Base-by-base conservation (phyloP, 2,329 filamentous ascomycete genomes). In the Pseudogymnoascus sp. region DNA sequence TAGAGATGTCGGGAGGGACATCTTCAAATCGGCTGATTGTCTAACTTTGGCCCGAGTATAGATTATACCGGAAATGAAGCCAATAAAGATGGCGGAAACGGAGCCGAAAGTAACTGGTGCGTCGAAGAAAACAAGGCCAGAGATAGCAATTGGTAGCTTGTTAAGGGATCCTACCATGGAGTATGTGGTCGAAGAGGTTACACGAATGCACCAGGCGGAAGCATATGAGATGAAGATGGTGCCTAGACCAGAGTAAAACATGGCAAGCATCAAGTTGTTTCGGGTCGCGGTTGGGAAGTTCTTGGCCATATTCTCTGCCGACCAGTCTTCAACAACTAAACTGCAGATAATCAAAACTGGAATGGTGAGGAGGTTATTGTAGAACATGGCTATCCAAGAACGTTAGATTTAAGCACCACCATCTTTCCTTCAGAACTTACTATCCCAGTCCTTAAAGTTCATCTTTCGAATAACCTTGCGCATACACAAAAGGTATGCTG, bases 361-460 rank as follows among this genome's bases (percentile, higher is more conserved):
- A 66, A 97, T 95, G 63, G 91, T 94, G 69, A 97, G 85, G 45
- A 96, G 83, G 78, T 97, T 97, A 84, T 97, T 97, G 83, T 97
- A 97, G 80, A 92, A 96, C 92, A 96, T 97, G 73, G 92, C 92
- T 96, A 68, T 45, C 63, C 41, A 63, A 23, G 23, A 6, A 29
- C 26, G 21, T 23, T 23, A 59, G 26, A 7, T 7, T 33, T 38
- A 3, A 8, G 7, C 0, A 19, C 12, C 3, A 5, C 1, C 19
- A 26, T 6, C 2, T n/a, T n/a, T 26, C 2, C 12, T 26, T 26
- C 26, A 6, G 19, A 31, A 85, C 92, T 77, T 82, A 96, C 92
- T 95, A 76, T 97, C 92, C 80, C 93, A 96, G 74, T 97, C 92
- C 82, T 96, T 96, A 78, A 97, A 96, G 81, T 96, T 96, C 79